Base-by-base conservation (phyloP, 1,284 basidiomycete genomes). In the Mycocalia duriaeana region DNA sequence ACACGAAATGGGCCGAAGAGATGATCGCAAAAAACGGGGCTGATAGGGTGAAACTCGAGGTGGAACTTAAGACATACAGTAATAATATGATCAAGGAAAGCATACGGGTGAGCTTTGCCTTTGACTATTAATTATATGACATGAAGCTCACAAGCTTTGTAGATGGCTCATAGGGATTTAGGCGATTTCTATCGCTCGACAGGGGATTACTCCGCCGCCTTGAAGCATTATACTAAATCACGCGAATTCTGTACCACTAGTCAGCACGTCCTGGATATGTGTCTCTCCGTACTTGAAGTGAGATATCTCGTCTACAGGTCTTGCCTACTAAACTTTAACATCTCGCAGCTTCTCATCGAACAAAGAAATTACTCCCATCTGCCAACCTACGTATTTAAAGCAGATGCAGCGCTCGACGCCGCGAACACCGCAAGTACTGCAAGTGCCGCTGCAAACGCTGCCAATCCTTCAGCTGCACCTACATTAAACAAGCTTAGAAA, bases 21-120 rank as follows among this genome's bases (percentile, higher is more conserved):
- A 77, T 72, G 16, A 70, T 69, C 41, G 67, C 73, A 47, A 79
- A 75, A 57, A 89, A 89, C 57, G 67, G 72, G 48, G 71, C 72
- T 4, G 88, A 91, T 58, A 72, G 74, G 47, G 78, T 79, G 23
- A 89, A 85, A 64, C 70, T 94, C 44, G 89, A 93, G 65, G 83
- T 90, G 8, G 92, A 94, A 64, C 72, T 95, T 60, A 92, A 91
- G 76, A 88, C 86, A 13, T 94, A 94, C 60, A 76, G 82, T 50
- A 91, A 88, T 58, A 94, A 93, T 61, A 84, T 93, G 79, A 93
- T 94, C 71, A 94, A 93, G 65, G 93, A 95, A 73, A 92, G 90
- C 72, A 91, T 93, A 57, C 75, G 92, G 54, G 89, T 91, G 56
- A 44, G 82, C 8, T 48, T 48, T 11, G 42, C 18, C n/a, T n/a